These are phyloP conservation scores for Novakomyces olei DNA, from an alignment of 805 yeast genomes.

Conservation along the genomic window DNA sequence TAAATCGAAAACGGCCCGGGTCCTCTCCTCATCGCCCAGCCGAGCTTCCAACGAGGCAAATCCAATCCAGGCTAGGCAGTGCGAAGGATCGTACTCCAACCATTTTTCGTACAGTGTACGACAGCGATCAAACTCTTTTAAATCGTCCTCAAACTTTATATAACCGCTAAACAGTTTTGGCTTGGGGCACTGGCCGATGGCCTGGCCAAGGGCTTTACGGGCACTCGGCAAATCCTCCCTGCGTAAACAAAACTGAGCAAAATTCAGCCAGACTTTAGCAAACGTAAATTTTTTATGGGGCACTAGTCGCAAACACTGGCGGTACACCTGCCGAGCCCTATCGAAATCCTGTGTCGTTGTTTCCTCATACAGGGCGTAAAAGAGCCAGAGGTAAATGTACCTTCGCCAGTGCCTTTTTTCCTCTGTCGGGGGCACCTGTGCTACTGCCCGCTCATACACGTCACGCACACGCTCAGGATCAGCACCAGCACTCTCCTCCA, in stretches of 20 bases:
- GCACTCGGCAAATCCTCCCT: conserved; percentile 28
- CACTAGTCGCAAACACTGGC: conserved; percentile 24
- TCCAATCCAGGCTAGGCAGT: conserved; percentile 30
- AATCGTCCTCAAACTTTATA: conserved; percentile 38
- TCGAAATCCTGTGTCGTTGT: conserved; percentile 21
- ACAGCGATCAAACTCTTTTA: conserved; percentile 66
- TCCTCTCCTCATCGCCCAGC: conserved; percentile 47
- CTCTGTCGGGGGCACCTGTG: conserved; percentile 18
- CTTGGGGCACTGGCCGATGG: conserved; percentile 48
- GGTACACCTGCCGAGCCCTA: conserved; percentile 30
- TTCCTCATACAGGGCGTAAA: conserved; percentile 44
- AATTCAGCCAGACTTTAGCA: conserved; percentile 50
- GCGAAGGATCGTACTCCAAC: conserved; percentile 26
- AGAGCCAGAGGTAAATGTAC: conserved; percentile 49
- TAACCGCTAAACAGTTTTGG: conserved; percentile 37
- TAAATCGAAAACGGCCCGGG: conserved; percentile 37
- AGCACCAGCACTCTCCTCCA: conserved; percentile 21
- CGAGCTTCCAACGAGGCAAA: conserved; percentile 48
- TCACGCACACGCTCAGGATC: conserved; percentile 16
- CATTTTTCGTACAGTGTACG: conserved; percentile 48
- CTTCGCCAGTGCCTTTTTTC: conserved; percentile 37
- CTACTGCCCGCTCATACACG: conserved; percentile 25
- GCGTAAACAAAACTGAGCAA: conserved; percentile 53
- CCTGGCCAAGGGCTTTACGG: conserved; percentile 46
- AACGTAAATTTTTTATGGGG: conserved; percentile 45